Conservation (phyloP, 2,329 filamentous ascomycete genomes). For the Alternaria sp. region DNA sequence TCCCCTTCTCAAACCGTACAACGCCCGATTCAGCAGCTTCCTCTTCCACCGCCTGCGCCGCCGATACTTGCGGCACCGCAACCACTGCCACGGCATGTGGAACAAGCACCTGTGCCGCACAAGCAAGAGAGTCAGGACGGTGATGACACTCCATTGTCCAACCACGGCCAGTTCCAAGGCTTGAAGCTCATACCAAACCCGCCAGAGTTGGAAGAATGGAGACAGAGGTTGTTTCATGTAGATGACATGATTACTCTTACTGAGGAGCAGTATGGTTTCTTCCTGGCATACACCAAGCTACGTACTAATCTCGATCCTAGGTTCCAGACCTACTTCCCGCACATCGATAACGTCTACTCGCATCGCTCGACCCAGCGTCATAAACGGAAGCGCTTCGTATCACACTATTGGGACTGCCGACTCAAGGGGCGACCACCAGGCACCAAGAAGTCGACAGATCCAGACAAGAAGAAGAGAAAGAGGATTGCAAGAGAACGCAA, state of each 20-base stretch:
- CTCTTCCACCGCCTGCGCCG: conserved; percentile 22
- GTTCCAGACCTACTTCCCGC: conserved; percentile 82
- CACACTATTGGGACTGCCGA: conserved; percentile 85
- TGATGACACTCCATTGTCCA: conserved; percentile 54
- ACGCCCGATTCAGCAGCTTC: conserved; percentile 23
- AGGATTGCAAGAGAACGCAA: conserved; percentile 76
- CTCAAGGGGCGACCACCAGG: conserved; percentile 81
- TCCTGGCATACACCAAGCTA: neutral
- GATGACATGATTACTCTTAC: conserved; percentile 75
- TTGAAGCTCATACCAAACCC: conserved; percentile 69
- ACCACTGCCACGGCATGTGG: conserved; percentile 22
- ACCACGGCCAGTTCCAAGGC: conserved; percentile 62
- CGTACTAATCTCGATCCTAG: conserved; percentile 53
- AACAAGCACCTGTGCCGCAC: conserved; percentile 14
- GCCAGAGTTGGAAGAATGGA: conserved; percentile 73
- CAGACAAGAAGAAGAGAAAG: conserved; percentile 83
- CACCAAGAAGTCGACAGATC: conserved; percentile 80
- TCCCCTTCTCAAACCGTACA: conserved; percentile 25
- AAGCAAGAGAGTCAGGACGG: conserved; percentile 15
- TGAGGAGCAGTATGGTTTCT: conserved; percentile 70
- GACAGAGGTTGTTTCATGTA: conserved; percentile 77
- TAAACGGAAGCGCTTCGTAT: conserved; percentile 82
- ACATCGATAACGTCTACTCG: conserved; percentile 85
- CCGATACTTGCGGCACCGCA: conserved; percentile 22
- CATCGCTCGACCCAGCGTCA: conserved; percentile 82